A percentile compares a stretch with the other conserved stretches of the same genome.
phyloP scores from a whole-genome alignment of 2,329 filamentous ascomycete species.

The Diaporthe ilicicola region DNA sequence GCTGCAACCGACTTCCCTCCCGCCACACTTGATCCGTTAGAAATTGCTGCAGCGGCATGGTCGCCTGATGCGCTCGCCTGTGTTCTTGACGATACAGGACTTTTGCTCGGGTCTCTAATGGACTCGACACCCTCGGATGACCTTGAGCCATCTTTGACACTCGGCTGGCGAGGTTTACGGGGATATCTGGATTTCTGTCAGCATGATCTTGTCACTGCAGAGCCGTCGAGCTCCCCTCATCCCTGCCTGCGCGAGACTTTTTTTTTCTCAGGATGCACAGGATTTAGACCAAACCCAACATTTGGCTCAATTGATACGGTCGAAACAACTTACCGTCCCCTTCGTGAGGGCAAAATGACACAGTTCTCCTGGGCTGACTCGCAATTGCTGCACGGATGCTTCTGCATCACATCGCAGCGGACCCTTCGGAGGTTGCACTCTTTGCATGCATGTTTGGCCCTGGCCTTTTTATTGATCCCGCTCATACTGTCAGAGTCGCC shows the following conservation, averaged over 20 bases:
- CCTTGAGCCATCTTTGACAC: slow-evolving; percentile 11
- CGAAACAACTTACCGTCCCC: slow-evolving; percentile 25
- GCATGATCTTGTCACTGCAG: background rate
- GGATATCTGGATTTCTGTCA: slow-evolving; percentile 30
- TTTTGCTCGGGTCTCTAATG: background rate
- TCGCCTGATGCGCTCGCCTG: background rate
- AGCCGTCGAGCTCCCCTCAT: background rate
- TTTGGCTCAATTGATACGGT: background rate
- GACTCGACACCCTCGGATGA: background rate
- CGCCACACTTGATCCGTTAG: background rate
- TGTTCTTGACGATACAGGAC: background rate
- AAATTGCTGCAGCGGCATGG: background rate
- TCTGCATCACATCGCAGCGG: slow-evolving; percentile 36
- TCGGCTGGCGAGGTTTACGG: slow-evolving; percentile 28
- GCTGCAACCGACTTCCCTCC: slow-evolving; percentile 28
- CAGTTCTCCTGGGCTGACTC: slow-evolving; percentile 31
- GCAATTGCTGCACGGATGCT: slow-evolving; percentile 37
- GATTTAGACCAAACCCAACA: background rate
- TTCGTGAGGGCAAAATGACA: slow-evolving; percentile 34
- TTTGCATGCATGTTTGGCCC: slow-evolving; percentile 37
- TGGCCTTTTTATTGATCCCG: slow-evolving; percentile 30
- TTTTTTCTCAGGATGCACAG: background rate
- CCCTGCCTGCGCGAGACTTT: too few species aligned
- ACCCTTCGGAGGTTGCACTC: slow-evolving; percentile 37
- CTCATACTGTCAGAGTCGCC: slow-evolving; percentile 11